Evolutionary conservation across 371 early-diverging fungal species (phyloP).

Genomic region (Apophysomyces trapeziformis): DNA sequence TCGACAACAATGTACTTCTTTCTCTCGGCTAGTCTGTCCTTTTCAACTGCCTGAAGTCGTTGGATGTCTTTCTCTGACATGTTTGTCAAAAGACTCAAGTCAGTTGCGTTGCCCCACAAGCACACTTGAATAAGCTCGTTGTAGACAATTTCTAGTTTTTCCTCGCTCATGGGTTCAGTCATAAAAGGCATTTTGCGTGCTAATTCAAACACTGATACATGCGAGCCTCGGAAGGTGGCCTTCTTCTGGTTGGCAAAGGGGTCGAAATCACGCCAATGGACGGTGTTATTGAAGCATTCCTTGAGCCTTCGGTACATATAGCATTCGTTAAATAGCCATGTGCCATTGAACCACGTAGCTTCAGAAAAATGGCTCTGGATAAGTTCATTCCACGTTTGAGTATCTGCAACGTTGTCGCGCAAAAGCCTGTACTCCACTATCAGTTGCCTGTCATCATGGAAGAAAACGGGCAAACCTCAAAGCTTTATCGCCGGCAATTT

Average conservation of each 20-base stretch:
- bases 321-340: slow-evolving; percentile 85
- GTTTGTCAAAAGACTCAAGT: slow-evolving; percentile 80
- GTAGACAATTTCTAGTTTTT: slow-evolving; percentile 57
- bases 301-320: slow-evolving; percentile 83
- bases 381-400: slow-evolving; percentile 66
- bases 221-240: slow-evolving; percentile 68
- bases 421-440: slow-evolving; percentile 44
- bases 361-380: slow-evolving; percentile 54
- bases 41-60: slow-evolving; percentile 65
- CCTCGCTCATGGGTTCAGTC: slow-evolving; percentile 40
- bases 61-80: slow-evolving; percentile 71
- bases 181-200: slow-evolving; percentile 58
- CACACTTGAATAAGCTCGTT: slow-evolving; percentile 74
- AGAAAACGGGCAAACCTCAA: slow-evolving; percentile 45
- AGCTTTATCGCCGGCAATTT: slow-evolving; percentile 68
- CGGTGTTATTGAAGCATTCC: slow-evolving; percentile 60
- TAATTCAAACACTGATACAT: slow-evolving; percentile 65
- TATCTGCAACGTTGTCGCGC: slow-evolving; percentile 64
- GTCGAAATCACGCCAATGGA: slow-evolving; percentile 72
- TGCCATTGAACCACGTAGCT: slow-evolving; percentile 69
- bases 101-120: slow-evolving; percentile 92
- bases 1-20: slow-evolving; percentile 61
- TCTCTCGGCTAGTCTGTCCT: slow-evolving; percentile 39
- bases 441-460: background rate
- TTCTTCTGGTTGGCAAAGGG: slow-evolving; percentile 77